Evolutionary conservation across 2,329 filamentous ascomycete species (phyloP).

Genomic region (Annulohypoxylon truncatum): DNA sequence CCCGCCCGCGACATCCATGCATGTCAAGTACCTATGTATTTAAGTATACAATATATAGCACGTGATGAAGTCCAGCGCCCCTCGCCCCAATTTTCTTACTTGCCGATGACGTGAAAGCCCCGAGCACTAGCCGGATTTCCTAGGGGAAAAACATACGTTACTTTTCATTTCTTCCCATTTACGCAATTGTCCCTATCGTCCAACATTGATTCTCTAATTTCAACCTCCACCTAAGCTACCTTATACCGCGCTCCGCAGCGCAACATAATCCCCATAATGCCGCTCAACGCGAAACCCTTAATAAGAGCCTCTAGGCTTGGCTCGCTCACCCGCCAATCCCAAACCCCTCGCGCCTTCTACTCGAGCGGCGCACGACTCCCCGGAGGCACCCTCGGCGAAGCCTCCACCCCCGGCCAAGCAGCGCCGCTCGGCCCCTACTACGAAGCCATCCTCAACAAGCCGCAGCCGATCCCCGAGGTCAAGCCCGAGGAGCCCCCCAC

Average conservation of each 20-base stretch:
- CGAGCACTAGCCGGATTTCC: conserved; percentile 17
- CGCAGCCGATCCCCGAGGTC: conserved; percentile 54
- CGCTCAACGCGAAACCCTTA: conserved; percentile 41
- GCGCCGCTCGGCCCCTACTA: conserved; percentile 69
- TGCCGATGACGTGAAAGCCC: conserved; percentile 34
- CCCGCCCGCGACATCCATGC: background rate
- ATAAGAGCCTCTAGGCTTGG: conserved; percentile 44
- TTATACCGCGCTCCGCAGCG: background rate
- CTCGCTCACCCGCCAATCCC: conserved; percentile 32
- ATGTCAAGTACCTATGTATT: background rate
- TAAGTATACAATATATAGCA: background rate
- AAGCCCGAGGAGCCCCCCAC: conserved; percentile 60
- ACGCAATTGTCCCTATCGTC: background rate
- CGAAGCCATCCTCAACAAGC: conserved; percentile 64
- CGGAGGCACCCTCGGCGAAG: conserved; percentile 46
- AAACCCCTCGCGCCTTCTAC: conserved; percentile 40
- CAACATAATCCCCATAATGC: conserved; percentile 33
- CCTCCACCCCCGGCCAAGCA: conserved; percentile 55
- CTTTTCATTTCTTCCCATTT: conserved; percentile 4
- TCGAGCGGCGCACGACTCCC: conserved; percentile 43
- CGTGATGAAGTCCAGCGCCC: conserved; percentile 9
- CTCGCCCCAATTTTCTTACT: conserved; percentile 10
- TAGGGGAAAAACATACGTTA: conserved; percentile 2
- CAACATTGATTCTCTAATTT: background rate
- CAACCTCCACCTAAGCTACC: background rate